Evolutionary conservation across 768 basidiomycete species (phyloP).

Genomic region (Terana coerulea): DNA sequence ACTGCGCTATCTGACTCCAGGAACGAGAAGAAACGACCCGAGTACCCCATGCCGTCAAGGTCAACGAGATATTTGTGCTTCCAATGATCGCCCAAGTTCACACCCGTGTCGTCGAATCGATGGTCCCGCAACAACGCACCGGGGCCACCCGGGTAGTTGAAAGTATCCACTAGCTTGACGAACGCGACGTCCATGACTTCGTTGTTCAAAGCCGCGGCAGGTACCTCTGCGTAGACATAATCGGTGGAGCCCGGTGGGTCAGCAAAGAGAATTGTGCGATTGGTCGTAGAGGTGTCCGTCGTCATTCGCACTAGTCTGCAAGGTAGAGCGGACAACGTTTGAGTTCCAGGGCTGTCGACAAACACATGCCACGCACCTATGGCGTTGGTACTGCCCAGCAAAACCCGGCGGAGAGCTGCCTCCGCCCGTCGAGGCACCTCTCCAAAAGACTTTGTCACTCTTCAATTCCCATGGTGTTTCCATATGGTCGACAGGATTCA

Average conservation of each 20-base stretch:
- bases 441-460: conserved; percentile 85
- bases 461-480: conserved; percentile 89
- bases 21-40: conserved; percentile 82
- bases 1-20: conserved; percentile 86
- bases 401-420: conserved; percentile 86
- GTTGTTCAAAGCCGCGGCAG: conserved; percentile 57
- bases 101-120: conserved; percentile 68
- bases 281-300: conserved; percentile 47
- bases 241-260: conserved; percentile 55
- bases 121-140: conserved; percentile 58
- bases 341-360: conserved; percentile 1
- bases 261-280: conserved; percentile 66
- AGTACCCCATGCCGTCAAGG: conserved; percentile 94
- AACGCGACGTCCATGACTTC: conserved; percentile 89
- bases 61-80: conserved; percentile 88
- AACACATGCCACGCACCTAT: conserved; percentile 52
- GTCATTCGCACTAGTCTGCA: conserved; percentile 74
- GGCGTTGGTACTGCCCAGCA: conserved; percentile 78
- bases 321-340: conserved; percentile 9
- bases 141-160: conserved; percentile 73
- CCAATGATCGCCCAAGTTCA: conserved; percentile 86
- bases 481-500: conserved; percentile 79
- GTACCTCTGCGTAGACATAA: conserved; percentile 60
- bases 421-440: conserved; percentile 95
- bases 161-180: conserved; percentile 67